Conservation (phyloP, 371 early-diverging fungal species). For the Lichtheimia corymbifera region DNA sequence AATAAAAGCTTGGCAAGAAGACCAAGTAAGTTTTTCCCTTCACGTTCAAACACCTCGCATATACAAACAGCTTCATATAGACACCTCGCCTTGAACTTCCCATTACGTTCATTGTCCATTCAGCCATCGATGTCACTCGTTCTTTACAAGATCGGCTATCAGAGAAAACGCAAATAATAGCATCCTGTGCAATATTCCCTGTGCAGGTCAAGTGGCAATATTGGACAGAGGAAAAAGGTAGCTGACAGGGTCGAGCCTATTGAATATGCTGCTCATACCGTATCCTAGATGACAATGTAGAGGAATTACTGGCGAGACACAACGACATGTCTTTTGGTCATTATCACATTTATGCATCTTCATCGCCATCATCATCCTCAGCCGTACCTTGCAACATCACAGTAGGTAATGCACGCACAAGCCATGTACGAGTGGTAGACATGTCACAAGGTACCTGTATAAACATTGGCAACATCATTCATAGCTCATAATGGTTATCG, state of each 20-base stretch:
- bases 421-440: conserved; percentile 13
- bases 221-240: neutral
- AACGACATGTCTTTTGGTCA: conserved; percentile 22
- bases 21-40: conserved; percentile 37
- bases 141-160: conserved; percentile 1
- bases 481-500: neutral
- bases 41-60: neutral
- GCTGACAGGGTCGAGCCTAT: no score
- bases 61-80: neutral
- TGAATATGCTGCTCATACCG: neutral
- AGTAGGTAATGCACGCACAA: conserved; percentile 28
- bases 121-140: neutral
- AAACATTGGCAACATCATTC: neutral
- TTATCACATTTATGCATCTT: conserved; percentile 23
- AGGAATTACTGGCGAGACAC: conserved; percentile 4
- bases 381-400: conserved; percentile 6
- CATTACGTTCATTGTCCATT: conserved; percentile 6
- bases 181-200: conserved; percentile 6
- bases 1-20: conserved; percentile 63
- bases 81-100: conserved; percentile 13
- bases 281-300: conserved; percentile 5
- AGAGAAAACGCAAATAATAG: neutral
- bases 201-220: neutral
- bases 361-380: neutral
- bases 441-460: conserved; percentile 1